phyloP scores from a whole-genome alignment of 2,329 filamentous ascomycete genomes.

The Pseudocercospora fuligena region DNA sequence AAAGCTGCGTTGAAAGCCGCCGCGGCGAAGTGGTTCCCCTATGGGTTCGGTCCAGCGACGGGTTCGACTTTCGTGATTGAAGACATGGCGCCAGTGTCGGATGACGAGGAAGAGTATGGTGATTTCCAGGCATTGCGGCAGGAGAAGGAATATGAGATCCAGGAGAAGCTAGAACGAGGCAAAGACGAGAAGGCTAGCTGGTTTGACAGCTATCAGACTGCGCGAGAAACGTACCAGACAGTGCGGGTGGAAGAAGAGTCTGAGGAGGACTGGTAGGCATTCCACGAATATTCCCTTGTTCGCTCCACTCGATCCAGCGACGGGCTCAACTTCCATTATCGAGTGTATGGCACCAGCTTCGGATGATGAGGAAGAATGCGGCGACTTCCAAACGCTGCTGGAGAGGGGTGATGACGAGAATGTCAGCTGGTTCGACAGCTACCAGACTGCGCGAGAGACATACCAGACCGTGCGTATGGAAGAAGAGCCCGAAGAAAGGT shows the following conservation, averaged over 20 bases:
- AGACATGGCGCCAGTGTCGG: slow-evolving; percentile 48
- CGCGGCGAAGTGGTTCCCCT: slow-evolving; percentile 55
- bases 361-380: too few species aligned
- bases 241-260: not conserved
- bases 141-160: slow-evolving; percentile 13
- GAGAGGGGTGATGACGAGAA: slow-evolving; percentile 14
- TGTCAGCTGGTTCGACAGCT: slow-evolving; percentile 29
- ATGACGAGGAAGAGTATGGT: slow-evolving; percentile 26
- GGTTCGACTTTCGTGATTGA: slow-evolving; percentile 53
- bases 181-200: slow-evolving; percentile 21
- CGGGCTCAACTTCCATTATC: too few species aligned
- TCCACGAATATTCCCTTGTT: too few species aligned
- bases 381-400: too few species aligned
- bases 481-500: not conserved
- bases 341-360: too few species aligned
- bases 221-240: slow-evolving; percentile 17
- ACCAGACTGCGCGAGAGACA: slow-evolving; percentile 24
- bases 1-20: slow-evolving; percentile 48
- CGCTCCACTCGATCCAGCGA: too few species aligned
- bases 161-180: not conserved
- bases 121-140: slow-evolving; percentile 25
- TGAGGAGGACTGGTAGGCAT: too few species aligned
- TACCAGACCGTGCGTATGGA: slow-evolving; percentile 4
- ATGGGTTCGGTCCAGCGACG: slow-evolving; percentile 52
- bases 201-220: slow-evolving; percentile 30